phyloP scores from a whole-genome alignment of 23 red algal genomes.

The Gracilaria domingensis region DNA sequence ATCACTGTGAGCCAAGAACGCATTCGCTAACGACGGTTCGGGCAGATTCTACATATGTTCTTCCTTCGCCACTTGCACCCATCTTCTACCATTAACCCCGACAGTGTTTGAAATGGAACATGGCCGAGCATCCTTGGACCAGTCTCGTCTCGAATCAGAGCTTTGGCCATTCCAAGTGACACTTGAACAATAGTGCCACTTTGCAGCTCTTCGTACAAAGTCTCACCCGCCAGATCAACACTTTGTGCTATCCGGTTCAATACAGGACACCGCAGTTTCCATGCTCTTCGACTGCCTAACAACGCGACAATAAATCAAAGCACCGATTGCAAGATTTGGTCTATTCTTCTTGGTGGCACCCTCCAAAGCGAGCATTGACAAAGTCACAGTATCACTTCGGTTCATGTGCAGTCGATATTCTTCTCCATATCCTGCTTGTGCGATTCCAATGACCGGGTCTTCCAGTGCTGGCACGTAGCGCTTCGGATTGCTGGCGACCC shows the following conservation, averaged over 20 bases:
- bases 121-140: too few relatives aligned
- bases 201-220: slow-evolving; percentile 72
- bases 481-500: too few relatives aligned
- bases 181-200: slow-evolving; percentile 69
- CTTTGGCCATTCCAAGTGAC: slow-evolving; percentile 32
- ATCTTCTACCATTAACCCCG: too few relatives aligned
- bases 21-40: neutral
- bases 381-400: slow-evolving; percentile 59
- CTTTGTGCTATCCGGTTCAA: slow-evolving; percentile 73
- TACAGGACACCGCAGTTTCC: slow-evolving; percentile 81
- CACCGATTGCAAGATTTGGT: slow-evolving; percentile 70
- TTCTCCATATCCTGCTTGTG: slow-evolving; percentile 71
- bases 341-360: slow-evolving; percentile 97
- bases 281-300: slow-evolving; percentile 46
- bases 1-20: neutral
- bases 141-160: too few relatives aligned
- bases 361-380: slow-evolving; percentile 80
- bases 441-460: slow-evolving; percentile 43
- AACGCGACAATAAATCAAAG: slow-evolving; percentile 83
- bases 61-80: too few relatives aligned
- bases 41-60: too few relatives aligned
- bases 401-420: slow-evolving; percentile 81
- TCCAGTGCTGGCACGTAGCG: too few relatives aligned
- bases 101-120: too few relatives aligned
- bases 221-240: slow-evolving; percentile 83